phyloP scores from a whole-genome alignment of 2,329 filamentous ascomycete genomes.

The Verticillium nubilum region DNA sequence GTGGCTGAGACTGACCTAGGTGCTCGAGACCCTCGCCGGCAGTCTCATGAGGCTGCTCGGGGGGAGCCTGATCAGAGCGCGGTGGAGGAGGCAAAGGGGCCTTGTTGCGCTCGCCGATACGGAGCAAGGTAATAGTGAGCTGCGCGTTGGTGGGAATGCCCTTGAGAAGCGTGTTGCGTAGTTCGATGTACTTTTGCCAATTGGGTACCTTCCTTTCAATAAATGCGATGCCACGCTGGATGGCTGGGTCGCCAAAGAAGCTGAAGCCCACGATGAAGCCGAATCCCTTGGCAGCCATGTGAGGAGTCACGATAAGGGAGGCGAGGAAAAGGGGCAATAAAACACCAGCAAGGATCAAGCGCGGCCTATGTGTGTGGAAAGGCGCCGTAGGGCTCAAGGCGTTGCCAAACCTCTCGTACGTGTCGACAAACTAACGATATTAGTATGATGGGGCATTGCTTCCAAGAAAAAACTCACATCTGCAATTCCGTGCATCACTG shows the following conservation, averaged over 20 bases:
- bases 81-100: conserved; percentile 65
- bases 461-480: conserved; percentile 25
- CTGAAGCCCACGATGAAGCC: conserved; percentile 65
- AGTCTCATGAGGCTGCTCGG: conserved; percentile 35
- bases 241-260: conserved; percentile 76
- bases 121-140: conserved; percentile 72
- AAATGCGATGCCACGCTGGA: conserved; percentile 52
- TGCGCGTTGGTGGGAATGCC: conserved; percentile 85
- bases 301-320: conserved; percentile 50
- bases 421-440: conserved; percentile 30
- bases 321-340: conserved; percentile 45
- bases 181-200: conserved; percentile 70
- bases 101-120: conserved; percentile 76
- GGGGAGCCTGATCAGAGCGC: conserved; percentile 25
- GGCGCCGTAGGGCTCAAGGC: conserved; percentile 59
- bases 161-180: conserved; percentile 71
- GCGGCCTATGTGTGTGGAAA: conserved; percentile 48
- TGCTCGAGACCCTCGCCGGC: conserved; percentile 30
- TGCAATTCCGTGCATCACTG: conserved; percentile 57
- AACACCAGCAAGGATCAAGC: conserved; percentile 47
- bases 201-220: conserved; percentile 57
- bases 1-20: conserved; percentile 22
- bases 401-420: conserved; percentile 45
- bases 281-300: conserved; percentile 58
- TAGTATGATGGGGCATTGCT: not conserved